phyloP scores from a whole-genome alignment of 176 grass and related monocot species.

The Zea luxurians region DNA sequence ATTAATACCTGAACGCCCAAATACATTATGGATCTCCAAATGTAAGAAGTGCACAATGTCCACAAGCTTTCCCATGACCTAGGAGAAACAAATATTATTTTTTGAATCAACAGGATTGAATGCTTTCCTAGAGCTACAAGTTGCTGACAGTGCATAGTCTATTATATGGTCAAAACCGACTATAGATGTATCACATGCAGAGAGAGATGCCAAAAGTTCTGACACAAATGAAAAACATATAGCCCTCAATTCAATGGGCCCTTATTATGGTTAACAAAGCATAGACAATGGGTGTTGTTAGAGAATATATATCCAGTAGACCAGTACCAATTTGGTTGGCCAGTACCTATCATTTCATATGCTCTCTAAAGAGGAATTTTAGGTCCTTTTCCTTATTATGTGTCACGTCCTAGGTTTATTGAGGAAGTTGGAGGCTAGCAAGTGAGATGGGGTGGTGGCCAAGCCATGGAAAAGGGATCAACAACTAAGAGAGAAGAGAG shows the following conservation, averaged over 20 bases:
- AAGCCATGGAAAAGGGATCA: not conserved
- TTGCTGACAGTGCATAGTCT: slow-evolving; percentile 13
- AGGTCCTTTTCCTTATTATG: not conserved
- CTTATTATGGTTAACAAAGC: slow-evolving; percentile 4
- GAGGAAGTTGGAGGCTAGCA: not conserved
- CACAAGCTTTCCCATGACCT: slow-evolving; percentile 98
- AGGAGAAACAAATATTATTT: slow-evolving; percentile 33
- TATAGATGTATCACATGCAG: not conserved
- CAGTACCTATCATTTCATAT: not conserved
- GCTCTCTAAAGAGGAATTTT: not conserved
- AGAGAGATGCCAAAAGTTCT: slow-evolving; percentile 3
- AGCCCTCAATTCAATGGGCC: not conserved
- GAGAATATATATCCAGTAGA: not conserved
- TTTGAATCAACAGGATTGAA: slow-evolving; percentile 20
- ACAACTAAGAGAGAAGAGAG: not conserved
- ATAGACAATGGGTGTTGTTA: not conserved
- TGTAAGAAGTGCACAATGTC: slow-evolving; percentile 96
- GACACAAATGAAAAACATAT: not conserved
- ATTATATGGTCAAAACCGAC: not conserved
- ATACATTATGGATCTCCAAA: slow-evolving; percentile 77
- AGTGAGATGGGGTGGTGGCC: not conserved
- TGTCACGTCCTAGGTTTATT: not conserved
- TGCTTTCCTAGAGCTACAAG: slow-evolving; percentile 17
- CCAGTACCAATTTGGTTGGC: not conserved
- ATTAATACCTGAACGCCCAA: slow-evolving; percentile 75